A percentile compares a stretch with the other conserved stretches of the same genome.
phyloP scores from a whole-genome alignment of 441 rosid genomes.

The Raphanus hybrid region DNA sequence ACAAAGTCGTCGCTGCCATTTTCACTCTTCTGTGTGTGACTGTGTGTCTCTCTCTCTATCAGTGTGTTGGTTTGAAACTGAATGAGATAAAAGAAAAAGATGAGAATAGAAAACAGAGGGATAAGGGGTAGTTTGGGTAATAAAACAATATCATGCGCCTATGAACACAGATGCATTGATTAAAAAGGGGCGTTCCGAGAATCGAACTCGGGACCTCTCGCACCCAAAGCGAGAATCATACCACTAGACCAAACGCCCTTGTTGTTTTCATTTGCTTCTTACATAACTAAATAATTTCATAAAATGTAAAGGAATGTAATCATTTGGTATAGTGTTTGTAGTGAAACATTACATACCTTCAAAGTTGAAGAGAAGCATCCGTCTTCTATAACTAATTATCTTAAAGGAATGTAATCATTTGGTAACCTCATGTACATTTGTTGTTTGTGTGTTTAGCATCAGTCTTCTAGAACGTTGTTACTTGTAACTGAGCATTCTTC shows the following conservation, averaged over 20 bases:
- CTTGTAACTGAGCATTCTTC: neutral
- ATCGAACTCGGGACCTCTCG: constrained; percentile 96
- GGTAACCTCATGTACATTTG: neutral
- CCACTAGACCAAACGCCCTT: constrained; percentile 75
- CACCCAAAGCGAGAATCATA: constrained; percentile 98
- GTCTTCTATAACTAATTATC: neutral
- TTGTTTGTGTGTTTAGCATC: neutral
- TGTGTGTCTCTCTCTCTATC: neutral
- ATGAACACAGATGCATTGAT: neutral
- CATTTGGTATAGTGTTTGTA: neutral
- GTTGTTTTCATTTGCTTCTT: neutral
- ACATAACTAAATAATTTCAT: too few relatives aligned
- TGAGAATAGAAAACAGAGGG: constrained; percentile 25
- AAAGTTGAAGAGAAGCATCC: neutral
- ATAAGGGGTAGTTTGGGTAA: constrained; percentile 14
- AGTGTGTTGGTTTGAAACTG: neutral
- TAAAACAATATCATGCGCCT: neutral
- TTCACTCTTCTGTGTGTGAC: neutral
- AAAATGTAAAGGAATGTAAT: neutral
- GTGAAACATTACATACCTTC: neutral
- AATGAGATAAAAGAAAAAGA: neutral
- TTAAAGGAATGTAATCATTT: neutral
- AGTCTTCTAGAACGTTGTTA: neutral
- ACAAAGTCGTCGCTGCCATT: constrained; percentile 56
- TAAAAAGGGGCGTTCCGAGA: constrained; percentile 60